Conservation (phyloP, 108 stramenopile species). For the Stephanodiscus minutulus region DNA sequence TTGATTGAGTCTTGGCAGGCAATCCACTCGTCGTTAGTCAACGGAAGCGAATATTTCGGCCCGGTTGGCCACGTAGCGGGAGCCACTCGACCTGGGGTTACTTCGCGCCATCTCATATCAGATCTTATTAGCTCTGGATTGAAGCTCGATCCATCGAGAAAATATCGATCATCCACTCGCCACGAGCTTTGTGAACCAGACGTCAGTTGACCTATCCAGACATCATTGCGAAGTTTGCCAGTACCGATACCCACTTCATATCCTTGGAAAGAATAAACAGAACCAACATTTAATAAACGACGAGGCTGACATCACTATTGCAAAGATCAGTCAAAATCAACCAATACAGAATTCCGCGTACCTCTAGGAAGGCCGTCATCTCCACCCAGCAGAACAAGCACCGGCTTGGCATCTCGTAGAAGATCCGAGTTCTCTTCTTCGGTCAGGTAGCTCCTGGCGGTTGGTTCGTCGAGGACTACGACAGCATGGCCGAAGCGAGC, state of each 20-base stretch:
- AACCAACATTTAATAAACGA: background rate
- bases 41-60: constrained; percentile 6
- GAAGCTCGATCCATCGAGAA: constrained; percentile 11
- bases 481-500: constrained; percentile 55
- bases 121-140: constrained; percentile 42
- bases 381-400: constrained; percentile 53
- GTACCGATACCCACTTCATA: constrained; percentile 19
- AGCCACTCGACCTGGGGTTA: constrained; percentile 42
- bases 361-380: constrained; percentile 50
- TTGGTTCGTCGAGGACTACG: constrained; percentile 48
- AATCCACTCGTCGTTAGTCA: constrained; percentile 79
- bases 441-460: constrained; percentile 41
- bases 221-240: constrained; percentile 56
- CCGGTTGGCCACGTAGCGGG: constrained; percentile 46
- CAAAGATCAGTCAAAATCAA: background rate
- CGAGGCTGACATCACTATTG: background rate
- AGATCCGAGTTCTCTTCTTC: constrained; percentile 47
- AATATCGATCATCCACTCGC: constrained; percentile 42
- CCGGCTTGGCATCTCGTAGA: constrained; percentile 14
- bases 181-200: constrained; percentile 34
- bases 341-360: constrained; percentile 6
- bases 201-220: constrained; percentile 41
- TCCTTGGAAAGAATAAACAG: background rate
- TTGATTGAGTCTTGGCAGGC: constrained; percentile 61
- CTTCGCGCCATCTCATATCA: constrained; percentile 44